These are phyloP conservation scores for Chytriomyces confervae DNA, from an alignment of 192 early-diverging fungal genomes.

Conservation along the genomic window DNA sequence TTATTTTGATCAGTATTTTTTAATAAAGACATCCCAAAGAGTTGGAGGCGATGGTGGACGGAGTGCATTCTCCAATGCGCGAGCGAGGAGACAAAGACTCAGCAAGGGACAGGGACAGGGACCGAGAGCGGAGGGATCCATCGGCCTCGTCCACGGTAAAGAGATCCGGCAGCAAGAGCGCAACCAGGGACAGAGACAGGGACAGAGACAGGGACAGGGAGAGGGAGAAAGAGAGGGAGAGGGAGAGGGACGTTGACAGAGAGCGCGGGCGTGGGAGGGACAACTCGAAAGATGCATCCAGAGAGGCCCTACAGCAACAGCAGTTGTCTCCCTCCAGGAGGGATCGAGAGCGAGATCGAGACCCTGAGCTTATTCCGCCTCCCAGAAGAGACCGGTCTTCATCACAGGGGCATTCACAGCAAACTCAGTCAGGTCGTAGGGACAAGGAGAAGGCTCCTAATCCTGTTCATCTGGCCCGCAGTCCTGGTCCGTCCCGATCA, in stretches of 20 bases:
- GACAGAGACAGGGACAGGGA: constrained; percentile 2
- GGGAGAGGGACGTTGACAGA: constrained; percentile 15
- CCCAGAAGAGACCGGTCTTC: too few species aligned
- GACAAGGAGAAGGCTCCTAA: background rate
- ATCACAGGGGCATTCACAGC: too few species aligned
- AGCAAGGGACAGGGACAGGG: background rate
- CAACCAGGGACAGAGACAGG: constrained; percentile 20
- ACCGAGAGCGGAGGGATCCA: background rate
- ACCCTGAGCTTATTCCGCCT: too few species aligned
- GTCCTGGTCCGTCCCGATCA: background rate
- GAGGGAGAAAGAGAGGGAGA: background rate
- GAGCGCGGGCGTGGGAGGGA: background rate
- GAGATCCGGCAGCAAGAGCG: background rate
- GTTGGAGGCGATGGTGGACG: too few species aligned
- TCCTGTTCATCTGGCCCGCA: background rate
- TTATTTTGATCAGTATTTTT: too few species aligned
- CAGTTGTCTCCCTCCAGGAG: too few species aligned
- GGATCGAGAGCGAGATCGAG: too few species aligned
- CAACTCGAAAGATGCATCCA: background rate
- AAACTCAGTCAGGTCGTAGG: background rate
- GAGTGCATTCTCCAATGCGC: background rate
- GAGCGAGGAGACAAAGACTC: background rate
- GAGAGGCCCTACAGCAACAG: background rate
- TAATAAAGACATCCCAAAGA: too few species aligned
- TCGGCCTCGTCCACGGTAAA: background rate